Base-by-base conservation (phyloP, 805 yeast genomes). In the Candida germanica region DNA sequence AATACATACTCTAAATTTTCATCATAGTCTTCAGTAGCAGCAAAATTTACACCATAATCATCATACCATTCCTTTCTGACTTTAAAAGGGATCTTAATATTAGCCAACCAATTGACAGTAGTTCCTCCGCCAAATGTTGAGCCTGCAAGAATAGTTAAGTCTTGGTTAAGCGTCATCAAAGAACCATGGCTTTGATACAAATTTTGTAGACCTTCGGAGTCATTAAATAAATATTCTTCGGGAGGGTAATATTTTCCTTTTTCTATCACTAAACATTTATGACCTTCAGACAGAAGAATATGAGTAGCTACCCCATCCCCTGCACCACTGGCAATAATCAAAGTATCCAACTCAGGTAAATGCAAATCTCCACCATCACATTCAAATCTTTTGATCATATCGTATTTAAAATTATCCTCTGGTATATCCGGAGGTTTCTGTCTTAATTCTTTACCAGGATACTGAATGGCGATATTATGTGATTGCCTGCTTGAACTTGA, bases 121-220 rank as follows among this genome's bases (percentile, higher is more conserved):
- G 76, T 60, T 5, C 80, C 80, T 9, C 80, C 81, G 5, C 81
- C 81, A 36, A 76, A 69, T 0, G 75, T 73, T 2, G 77, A 46
- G 5, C 80, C 81, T 1, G 80, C 77, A 29, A 74, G 48, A 3
- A 72, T 41, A 8, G 58, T 37, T 9, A 64, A 31, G 29, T 63
- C 62, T 29, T 59, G 61, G 41, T 64, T 66, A 5, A 25, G 34
- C 6, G 70, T 46, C n/a, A 61, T 33, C 3, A 73, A 5, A 2
- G 50, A 32, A 2, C 77, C 79, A 1, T 52, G 50, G 6, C 42
- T 38, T 47, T 75, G 79, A 46, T 60, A 74, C 31, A 70, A 49
- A 5, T 51, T 53, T 3, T 41, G 27, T 24, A 49, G 44, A 3
- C 72, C 76, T 13, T 58, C 64, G 4, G 36, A 36, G 24, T 73